Evolutionary conservation across 331 rosid genomes (phyloP).

Genomic region (Telfairia occidentalis): DNA sequence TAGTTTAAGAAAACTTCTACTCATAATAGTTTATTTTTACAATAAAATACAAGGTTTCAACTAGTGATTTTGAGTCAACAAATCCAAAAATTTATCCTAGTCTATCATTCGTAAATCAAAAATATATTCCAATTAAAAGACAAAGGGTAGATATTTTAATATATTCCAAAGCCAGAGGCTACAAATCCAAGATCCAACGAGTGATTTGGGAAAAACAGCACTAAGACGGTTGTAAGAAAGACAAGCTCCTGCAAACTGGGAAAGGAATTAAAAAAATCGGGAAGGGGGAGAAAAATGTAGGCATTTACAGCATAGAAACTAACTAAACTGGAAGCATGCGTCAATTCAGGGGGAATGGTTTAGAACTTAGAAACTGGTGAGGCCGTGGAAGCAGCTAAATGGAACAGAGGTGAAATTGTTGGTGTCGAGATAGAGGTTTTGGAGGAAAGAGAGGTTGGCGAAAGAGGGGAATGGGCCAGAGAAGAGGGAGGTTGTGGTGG

Average conservation of each 20-base stretch:
- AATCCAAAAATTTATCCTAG: no score
- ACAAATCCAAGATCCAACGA: constrained; percentile 29
- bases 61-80: no score
- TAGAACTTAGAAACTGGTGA: constrained; percentile 39
- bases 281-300: constrained; percentile 32
- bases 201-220: constrained; percentile 36
- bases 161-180: constrained; percentile 43
- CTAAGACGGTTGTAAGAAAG: constrained; percentile 64
- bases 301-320: constrained; percentile 27
- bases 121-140: no score
- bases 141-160: no score
- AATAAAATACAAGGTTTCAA: no score
- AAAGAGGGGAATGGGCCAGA: constrained; percentile 50
- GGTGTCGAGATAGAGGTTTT: constrained; percentile 22
- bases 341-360: constrained; percentile 43
- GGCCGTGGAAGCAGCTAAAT: constrained; percentile 32
- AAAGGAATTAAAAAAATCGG: constrained; percentile 40
- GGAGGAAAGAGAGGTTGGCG: constrained; percentile 47
- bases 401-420: constrained; percentile 64
- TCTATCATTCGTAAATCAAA: no score
- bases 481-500: no score
- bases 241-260: constrained; percentile 21
- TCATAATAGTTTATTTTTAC: no score
- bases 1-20: no score
- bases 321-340: constrained; percentile 34